Evolutionary conservation across 805 yeast species (phyloP).

Genomic region (Nakazawaea holstii): DNA sequence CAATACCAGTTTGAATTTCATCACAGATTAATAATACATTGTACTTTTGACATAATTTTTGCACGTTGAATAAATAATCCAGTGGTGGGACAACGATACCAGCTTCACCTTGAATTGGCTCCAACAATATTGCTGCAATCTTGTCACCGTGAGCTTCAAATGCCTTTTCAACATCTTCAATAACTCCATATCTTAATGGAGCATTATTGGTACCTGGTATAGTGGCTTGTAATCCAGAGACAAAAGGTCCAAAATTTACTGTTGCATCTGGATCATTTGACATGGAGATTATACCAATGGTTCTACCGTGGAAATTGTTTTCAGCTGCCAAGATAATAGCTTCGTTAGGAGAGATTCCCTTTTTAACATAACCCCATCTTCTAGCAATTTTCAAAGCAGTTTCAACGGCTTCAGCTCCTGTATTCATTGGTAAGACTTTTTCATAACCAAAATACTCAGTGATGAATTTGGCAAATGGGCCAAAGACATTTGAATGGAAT

Average conservation of each 20-base stretch:
- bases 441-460: conserved; percentile 90
- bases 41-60: conserved; percentile 70
- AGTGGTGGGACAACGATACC: conserved; percentile 93
- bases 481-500: conserved; percentile 84
- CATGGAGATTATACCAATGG: conserved; percentile 92
- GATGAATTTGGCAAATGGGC: conserved; percentile 78
- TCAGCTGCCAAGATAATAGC: conserved; percentile 85
- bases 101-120: conserved; percentile 98
- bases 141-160: conserved; percentile 78
- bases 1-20: conserved; percentile 97
- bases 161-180: conserved; percentile 83
- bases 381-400: conserved; percentile 91
- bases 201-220: conserved; percentile 65
- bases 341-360: conserved; percentile 76
- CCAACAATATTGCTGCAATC: conserved; percentile 86
- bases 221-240: conserved; percentile 76
- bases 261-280: conserved; percentile 94
- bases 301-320: conserved; percentile 94
- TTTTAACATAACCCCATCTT: conserved; percentile 92
- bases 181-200: conserved; percentile 72
- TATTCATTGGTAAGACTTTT: conserved; percentile 94
- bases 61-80: conserved; percentile 71
- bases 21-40: conserved; percentile 90
- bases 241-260: conserved; percentile 83
- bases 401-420: conserved; percentile 99